Conservation (phyloP, 108 stramenopile species). For the Conticribra guillardii region DNA sequence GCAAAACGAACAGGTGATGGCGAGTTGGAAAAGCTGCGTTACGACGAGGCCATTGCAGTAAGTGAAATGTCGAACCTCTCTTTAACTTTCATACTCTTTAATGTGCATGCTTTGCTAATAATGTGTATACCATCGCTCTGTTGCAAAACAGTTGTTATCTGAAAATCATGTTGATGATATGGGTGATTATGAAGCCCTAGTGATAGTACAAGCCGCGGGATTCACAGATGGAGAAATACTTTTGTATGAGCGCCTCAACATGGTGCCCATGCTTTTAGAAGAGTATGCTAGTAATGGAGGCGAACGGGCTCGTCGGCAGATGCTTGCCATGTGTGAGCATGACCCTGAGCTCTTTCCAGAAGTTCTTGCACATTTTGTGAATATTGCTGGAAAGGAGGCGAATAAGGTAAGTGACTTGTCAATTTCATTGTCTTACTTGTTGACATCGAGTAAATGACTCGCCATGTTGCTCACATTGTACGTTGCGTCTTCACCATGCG, state of each 20-base stretch:
- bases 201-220: constrained; percentile 78
- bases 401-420: constrained; percentile 35
- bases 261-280: constrained; percentile 83
- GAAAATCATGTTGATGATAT: constrained; percentile 60
- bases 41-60: constrained; percentile 77
- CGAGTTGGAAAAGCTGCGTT: constrained; percentile 70
- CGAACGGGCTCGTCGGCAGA: constrained; percentile 75
- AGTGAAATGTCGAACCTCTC: too few relatives aligned
- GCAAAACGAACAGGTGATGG: constrained; percentile 77
- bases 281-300: constrained; percentile 76
- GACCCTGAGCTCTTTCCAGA: constrained; percentile 85
- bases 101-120: too few relatives aligned
- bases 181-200: constrained; percentile 84
- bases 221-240: constrained; percentile 82
- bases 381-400: constrained; percentile 58
- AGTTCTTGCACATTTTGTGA: constrained; percentile 84
- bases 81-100: too few relatives aligned
- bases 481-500: too few relatives aligned
- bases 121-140: constrained; percentile 29
- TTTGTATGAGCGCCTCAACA: constrained; percentile 80
- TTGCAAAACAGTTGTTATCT: constrained; percentile 54
- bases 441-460: too few relatives aligned
- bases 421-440: too few relatives aligned
- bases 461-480: too few relatives aligned
- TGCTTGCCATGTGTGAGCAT: constrained; percentile 83